These are phyloP conservation scores for Phanerochaete carnosa DNA, from an alignment of 768 basidiomycete genomes.

Conservation along the genomic window DNA sequence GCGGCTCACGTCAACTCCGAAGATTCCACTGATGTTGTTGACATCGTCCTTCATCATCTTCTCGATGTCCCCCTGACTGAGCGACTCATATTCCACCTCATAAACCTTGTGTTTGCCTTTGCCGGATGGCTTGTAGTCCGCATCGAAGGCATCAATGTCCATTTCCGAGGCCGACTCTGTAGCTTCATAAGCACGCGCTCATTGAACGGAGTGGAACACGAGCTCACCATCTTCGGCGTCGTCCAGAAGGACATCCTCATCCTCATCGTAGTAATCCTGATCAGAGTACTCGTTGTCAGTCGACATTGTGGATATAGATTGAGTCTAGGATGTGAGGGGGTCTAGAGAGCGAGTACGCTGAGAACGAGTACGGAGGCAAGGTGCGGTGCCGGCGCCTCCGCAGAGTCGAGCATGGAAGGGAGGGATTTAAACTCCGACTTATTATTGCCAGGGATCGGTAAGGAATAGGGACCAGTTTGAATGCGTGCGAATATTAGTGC, in stretches of 20 bases:
- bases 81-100: slow-evolving; percentile 81
- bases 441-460: neutral
- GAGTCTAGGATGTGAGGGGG: neutral
- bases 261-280: slow-evolving; percentile 64
- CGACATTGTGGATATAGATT: slow-evolving; percentile 32
- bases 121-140: slow-evolving; percentile 57
- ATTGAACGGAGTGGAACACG: slow-evolving; percentile 13
- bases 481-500: neutral
- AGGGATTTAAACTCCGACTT: neutral
- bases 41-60: slow-evolving; percentile 74
- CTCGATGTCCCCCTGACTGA: slow-evolving; percentile 72
- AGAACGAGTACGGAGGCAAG: neutral
- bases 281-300: slow-evolving; percentile 75
- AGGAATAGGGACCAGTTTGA: neutral
- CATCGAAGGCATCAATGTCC: slow-evolving; percentile 63
- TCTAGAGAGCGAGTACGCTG: neutral
- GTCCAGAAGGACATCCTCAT: slow-evolving; percentile 48
- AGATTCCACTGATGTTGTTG: slow-evolving; percentile 83
- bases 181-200: slow-evolving; percentile 19
- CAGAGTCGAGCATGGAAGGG: slow-evolving; percentile 4
- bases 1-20: slow-evolving; percentile 81
- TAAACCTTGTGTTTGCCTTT: slow-evolving; percentile 68
- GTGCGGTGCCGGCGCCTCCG: neutral
- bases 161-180: slow-evolving; percentile 51
- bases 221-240: slow-evolving; percentile 55